Conservation (phyloP, 164 flowering plant genomes). For the Echeveria elegans region DNA sequence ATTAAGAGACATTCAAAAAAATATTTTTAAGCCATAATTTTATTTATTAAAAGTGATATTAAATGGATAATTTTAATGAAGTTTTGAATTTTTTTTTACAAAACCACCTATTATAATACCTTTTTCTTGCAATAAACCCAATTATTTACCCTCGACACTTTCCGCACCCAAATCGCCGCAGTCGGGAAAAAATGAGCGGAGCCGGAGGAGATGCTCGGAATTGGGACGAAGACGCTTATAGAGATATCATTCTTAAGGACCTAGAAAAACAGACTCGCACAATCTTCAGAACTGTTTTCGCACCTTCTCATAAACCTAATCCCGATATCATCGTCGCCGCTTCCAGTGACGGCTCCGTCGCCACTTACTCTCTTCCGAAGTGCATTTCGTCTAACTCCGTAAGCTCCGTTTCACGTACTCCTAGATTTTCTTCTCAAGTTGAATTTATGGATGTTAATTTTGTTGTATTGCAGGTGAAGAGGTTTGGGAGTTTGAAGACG, state of each 20-base stretch:
- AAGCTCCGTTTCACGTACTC: neutral
- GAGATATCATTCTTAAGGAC: slow-evolving; percentile 48
- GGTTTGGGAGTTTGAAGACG: neutral
- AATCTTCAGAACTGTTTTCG: slow-evolving; percentile 68
- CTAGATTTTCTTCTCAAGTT: neutral
- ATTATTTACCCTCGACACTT: no score
- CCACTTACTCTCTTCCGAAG: slow-evolving; percentile 74
- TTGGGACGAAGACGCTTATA: slow-evolving; percentile 79
- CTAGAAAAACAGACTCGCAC: slow-evolving; percentile 60
- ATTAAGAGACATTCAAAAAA: no score
- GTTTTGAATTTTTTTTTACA: no score
- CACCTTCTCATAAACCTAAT: slow-evolving; percentile 52
- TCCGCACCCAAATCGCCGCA: neutral
- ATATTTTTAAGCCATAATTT: no score
- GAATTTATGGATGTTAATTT: no score
- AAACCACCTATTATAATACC: no score
- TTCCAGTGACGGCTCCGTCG: slow-evolving; percentile 79
- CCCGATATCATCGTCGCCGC: slow-evolving; percentile 70
- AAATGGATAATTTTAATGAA: no score
- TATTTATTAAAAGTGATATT: no score
- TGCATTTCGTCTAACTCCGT: slow-evolving; percentile 35
- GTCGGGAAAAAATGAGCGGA: slow-evolving; percentile 32
- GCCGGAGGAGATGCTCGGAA: slow-evolving; percentile 51
- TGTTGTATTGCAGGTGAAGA: neutral
- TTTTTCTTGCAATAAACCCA: no score